Conservation (phyloP, 345 rosid species). For the Gossypium rotundifolium region DNA sequence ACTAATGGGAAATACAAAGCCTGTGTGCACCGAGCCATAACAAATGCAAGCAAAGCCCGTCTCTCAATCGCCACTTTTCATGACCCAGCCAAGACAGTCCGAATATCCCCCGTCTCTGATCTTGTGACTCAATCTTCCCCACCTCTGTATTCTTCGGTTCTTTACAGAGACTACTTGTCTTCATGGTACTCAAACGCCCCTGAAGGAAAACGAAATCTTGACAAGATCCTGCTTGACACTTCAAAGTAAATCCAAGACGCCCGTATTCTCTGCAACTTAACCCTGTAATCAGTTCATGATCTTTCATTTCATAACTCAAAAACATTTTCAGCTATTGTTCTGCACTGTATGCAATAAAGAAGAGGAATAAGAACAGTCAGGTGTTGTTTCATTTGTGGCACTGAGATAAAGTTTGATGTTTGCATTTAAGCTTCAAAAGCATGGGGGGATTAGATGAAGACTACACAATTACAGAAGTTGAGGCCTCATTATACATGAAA, state of each 20-base stretch:
- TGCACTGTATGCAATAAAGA: neutral
- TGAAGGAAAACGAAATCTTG: slow-evolving; percentile 69
- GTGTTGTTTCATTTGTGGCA: neutral
- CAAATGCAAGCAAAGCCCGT: slow-evolving; percentile 51
- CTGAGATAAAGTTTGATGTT: neutral
- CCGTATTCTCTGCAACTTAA: neutral
- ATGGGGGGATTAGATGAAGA: neutral
- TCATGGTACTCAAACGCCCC: slow-evolving; percentile 88
- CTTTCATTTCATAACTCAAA: neutral
- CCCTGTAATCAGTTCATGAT: neutral
- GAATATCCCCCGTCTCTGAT: slow-evolving; percentile 53
- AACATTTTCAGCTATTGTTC: slow-evolving; percentile 1
- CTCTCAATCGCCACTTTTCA: slow-evolving; percentile 85
- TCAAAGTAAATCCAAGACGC: neutral
- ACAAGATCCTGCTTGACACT: slow-evolving; percentile 34
- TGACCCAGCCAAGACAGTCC: slow-evolving; percentile 64
- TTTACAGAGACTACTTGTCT: slow-evolving; percentile 59
- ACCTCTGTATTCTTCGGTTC: slow-evolving; percentile 39
- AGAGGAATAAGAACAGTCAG: neutral
- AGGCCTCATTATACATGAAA: neutral
- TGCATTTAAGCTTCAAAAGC: neutral
- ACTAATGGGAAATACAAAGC: slow-evolving; percentile 73
- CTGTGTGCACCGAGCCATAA: slow-evolving; percentile 63
- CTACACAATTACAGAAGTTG: neutral
- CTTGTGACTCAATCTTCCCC: slow-evolving; percentile 36